Evolutionary conservation across 2,329 filamentous ascomycete species (phyloP), one percentile per base, ranked within the genome.

Genomic region (Ceratocystis cubensis): DNA sequence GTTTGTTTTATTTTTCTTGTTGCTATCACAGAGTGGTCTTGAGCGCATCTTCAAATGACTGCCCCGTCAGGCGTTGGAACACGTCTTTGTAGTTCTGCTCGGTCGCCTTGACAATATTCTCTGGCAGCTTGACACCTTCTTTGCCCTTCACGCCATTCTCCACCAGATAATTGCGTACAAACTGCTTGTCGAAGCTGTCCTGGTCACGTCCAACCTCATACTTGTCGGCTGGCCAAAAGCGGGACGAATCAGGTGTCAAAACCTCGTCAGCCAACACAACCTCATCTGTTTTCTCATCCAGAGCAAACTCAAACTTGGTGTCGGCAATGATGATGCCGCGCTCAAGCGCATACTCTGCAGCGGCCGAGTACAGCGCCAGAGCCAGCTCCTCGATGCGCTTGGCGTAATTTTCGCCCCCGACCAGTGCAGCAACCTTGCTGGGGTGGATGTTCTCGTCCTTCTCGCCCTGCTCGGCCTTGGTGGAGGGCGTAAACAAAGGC

Each of bases 111-210:
- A 86, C 84, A 66, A 96, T 81, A 64, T 92, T 86, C 3, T 85
- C 81, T 0, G 88, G 86, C 79, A 96, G 87, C 65, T 46, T 66
- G n/a, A 70, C 66, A 28, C 69, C 69, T 44, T 70, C 65, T 69
- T 74, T 73, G 61, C 73, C 74, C 70, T 74, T 74, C 53, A 95
- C 75, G 0, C 88, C 88, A 67, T 88, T 80, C 61, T 74, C 76
- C 1, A 85, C 87, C 72, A 96, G 75, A 89, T 91, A 96, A 76
- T 96, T 87, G 45, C 92, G 80, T 70, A 96, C 75, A 72, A 82
- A 87, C 77, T 92, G 88, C 81, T 96, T 96, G 74, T 96, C 92
- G 71, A 93, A 94, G 76, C 89, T 94, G 65, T 87, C 82, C 78
- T 95, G 91, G 66, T 88, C 82, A 69, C 80, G 81, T 1, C 92